These are phyloP conservation scores for Trypanosoma rangeli DNA, from an alignment of 208 protist species.

Conservation along the genomic window DNA sequence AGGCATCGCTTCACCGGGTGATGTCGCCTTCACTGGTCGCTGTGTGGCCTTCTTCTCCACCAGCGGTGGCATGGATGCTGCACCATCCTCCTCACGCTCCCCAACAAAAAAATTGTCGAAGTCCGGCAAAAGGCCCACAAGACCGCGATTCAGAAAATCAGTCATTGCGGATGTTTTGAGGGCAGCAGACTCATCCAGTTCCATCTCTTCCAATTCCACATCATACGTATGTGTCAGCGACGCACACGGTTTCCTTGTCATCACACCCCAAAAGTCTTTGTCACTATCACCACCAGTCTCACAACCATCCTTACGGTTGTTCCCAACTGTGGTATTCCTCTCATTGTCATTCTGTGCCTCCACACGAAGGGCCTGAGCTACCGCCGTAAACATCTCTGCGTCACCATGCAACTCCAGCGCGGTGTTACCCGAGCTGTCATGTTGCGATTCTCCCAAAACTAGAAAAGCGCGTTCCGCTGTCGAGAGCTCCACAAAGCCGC, in stretches of 20 bases:
- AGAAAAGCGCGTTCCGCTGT: constrained; percentile 20
- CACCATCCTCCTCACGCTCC: not conserved
- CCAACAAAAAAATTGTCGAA: constrained; percentile 53
- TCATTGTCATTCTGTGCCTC: not conserved
- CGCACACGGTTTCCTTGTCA: not conserved
- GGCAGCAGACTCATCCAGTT: constrained; percentile 29
- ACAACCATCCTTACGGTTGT: not conserved
- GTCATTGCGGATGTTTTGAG: constrained; percentile 47
- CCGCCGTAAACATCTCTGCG: constrained; percentile 9
- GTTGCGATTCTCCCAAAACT: not conserved
- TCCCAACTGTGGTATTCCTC: not conserved
- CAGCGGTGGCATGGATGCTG: not conserved
- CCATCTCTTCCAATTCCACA: constrained; percentile 33
- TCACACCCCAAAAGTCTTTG: not conserved
- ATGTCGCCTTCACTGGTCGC: not conserved
- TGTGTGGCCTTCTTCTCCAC: not conserved
- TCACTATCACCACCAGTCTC: not conserved
- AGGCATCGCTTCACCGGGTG: not conserved
- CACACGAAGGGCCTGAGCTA: not conserved
- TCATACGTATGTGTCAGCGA: not conserved
- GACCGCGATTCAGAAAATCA: constrained; percentile 37
- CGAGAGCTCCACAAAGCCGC: constrained; percentile 14
- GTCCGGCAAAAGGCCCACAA: constrained; percentile 34
- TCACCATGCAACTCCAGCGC: not conserved
- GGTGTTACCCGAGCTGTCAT: not conserved